Evolutionary conservation across 495 filamentous ascomycete genomes (phyloP).

Genomic region (Poronia punctata): DNA sequence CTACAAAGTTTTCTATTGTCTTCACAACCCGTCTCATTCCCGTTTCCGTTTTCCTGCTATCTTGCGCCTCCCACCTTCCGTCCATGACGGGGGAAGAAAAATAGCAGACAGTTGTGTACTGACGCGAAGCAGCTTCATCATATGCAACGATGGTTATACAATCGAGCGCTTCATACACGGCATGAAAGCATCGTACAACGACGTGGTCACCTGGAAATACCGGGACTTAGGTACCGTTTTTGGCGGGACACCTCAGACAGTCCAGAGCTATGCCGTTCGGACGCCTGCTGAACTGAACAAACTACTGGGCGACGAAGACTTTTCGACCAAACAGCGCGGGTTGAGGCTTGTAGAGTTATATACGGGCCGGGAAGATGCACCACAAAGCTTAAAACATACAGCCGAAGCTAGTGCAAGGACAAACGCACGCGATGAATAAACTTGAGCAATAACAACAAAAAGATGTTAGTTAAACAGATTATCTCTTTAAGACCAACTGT

Average conservation of each 20-base stretch:
- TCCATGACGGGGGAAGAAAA: background rate
- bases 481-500: background rate
- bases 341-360: constrained; percentile 77
- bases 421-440: constrained; percentile 24
- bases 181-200: constrained; percentile 72
- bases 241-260: constrained; percentile 50
- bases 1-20: background rate
- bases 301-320: constrained; percentile 61
- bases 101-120: constrained; percentile 5
- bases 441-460: background rate
- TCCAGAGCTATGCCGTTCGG: constrained; percentile 61
- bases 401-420: constrained; percentile 60
- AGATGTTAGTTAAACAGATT: background rate
- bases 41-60: background rate
- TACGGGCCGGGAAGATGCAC: constrained; percentile 78
- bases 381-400: constrained; percentile 61
- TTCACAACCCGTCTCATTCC: background rate
- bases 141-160: constrained; percentile 71
- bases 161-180: constrained; percentile 73
- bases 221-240: constrained; percentile 61
- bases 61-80: constrained; percentile 2
- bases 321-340: constrained; percentile 39
- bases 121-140: constrained; percentile 50
- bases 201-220: constrained; percentile 68
- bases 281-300: constrained; percentile 62